These are phyloP conservation scores for Carex arenaria DNA, from an alignment of 202 grass and related monocot species.

Conservation along the genomic window DNA sequence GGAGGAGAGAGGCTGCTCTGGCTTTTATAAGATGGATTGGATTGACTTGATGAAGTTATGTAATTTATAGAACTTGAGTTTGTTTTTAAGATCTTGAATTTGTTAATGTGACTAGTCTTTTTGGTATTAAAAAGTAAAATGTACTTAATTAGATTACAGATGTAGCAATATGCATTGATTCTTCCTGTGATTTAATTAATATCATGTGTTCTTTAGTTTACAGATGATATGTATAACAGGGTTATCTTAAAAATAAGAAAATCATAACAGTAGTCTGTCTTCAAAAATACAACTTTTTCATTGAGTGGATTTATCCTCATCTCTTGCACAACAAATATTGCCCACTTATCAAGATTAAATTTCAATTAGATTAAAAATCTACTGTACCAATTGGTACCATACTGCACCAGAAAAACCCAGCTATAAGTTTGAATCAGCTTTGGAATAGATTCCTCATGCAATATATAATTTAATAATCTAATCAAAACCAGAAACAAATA, in stretches of 20 bases:
- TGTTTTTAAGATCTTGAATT: conserved; percentile 12
- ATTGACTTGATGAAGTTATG: conserved; percentile 37
- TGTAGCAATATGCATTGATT: not conserved
- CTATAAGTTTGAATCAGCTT: not conserved
- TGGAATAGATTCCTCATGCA: not conserved
- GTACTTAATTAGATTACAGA: not conserved
- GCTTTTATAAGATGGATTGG: conserved; percentile 87
- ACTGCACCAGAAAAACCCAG: not conserved
- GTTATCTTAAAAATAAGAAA: not conserved
- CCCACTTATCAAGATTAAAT: not conserved
- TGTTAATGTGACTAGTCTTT: not conserved
- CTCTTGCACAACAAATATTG: not conserved
- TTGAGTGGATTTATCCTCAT: not conserved
- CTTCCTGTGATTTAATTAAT: not conserved
- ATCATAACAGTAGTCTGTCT: not conserved
- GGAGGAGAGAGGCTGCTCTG: conserved; percentile 78
- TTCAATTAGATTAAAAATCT: not conserved
- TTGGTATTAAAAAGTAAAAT: conserved; percentile 16
- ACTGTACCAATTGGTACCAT: not conserved
- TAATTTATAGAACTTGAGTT: conserved; percentile 12
- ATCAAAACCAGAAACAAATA: not conserved
- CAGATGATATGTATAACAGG: not conserved
- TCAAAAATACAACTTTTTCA: not conserved
- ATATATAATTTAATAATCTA: not conserved
- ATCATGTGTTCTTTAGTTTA: not conserved